A percentile compares a stretch with the other conserved stretches of the same genome.
These are phyloP conservation scores for Populus deltoides DNA, from an alignment of 345 rosid genomes.

Conservation along the genomic window DNA sequence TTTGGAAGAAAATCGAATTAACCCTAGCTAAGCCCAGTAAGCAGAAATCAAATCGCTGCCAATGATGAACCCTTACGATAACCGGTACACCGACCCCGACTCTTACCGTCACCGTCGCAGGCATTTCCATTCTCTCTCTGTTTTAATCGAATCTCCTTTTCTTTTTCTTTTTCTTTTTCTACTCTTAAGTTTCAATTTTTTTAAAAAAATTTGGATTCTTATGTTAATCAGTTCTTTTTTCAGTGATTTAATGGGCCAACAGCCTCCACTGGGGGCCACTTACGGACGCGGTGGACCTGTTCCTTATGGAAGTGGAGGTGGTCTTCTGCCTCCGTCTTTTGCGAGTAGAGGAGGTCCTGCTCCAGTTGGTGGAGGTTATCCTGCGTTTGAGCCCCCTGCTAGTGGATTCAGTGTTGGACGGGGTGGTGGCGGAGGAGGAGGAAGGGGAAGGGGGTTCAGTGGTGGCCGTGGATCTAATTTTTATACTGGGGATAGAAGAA, in stretches of 20 bases:
- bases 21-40: neutral
- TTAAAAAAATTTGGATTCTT: neutral
- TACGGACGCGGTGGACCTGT: conserved; percentile 37
- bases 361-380: conserved; percentile 29
- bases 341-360: conserved; percentile 32
- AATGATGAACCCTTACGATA: conserved; percentile 60
- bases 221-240: neutral
- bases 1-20: neutral
- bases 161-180: neutral
- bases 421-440: conserved; percentile 22
- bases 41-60: neutral
- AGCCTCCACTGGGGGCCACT: conserved; percentile 30
- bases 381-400: conserved; percentile 54
- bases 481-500: conserved; percentile 3
- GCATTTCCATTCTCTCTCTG: conserved; percentile 22
- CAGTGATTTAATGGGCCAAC: conserved; percentile 53
- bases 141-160: neutral
- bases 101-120: conserved; percentile 86
- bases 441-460: conserved; percentile 26
- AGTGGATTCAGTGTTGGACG: conserved; percentile 51
- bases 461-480: conserved; percentile 9
- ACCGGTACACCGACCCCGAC: conserved; percentile 68
- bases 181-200: neutral
- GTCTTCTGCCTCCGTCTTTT: conserved; percentile 38
- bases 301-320: conserved; percentile 38